Evolutionary conservation across 352 stramenopile species (phyloP).

Genomic region (Phytophthora ohioensis): DNA sequence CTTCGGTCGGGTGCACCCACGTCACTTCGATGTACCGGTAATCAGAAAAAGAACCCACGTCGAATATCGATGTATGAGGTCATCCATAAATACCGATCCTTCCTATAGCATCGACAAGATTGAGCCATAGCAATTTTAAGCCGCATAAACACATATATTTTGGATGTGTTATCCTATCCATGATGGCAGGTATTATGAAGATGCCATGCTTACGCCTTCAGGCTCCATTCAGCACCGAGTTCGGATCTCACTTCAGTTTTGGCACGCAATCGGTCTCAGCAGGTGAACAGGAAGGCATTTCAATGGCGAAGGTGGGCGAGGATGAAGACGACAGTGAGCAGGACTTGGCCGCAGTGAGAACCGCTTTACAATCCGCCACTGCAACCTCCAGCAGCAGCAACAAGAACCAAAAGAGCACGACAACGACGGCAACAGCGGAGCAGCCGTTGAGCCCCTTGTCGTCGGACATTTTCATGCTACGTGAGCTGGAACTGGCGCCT

Average conservation of each 20-base stretch:
- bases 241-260: slow-evolving; percentile 37
- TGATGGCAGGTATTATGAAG: not conserved
- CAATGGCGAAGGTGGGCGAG: slow-evolving; percentile 22
- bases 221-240: slow-evolving; percentile 18
- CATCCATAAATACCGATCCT: not conserved
- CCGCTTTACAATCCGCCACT: not conserved
- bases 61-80: not conserved
- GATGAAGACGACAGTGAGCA: slow-evolving; percentile 25
- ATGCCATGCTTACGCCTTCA: slow-evolving; percentile 19
- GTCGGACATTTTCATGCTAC: slow-evolving; percentile 34
- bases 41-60: not conserved
- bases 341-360: slow-evolving; percentile 8
- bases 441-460: slow-evolving; percentile 28
- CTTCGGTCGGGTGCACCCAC: not conserved
- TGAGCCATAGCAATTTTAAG: not conserved
- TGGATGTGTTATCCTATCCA: too few species aligned
- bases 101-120: not conserved
- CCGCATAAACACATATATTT: not conserved
- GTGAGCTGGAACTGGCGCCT: slow-evolving; percentile 54
- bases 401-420: slow-evolving; percentile 14
- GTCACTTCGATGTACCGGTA: not conserved
- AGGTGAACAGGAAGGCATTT: not conserved
- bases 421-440: not conserved
- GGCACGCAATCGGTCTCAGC: not conserved
- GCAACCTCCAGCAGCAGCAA: slow-evolving; percentile 6